These are phyloP conservation scores for Quercus suber DNA, from an alignment of 306 rosid species.

Conservation along the genomic window DNA sequence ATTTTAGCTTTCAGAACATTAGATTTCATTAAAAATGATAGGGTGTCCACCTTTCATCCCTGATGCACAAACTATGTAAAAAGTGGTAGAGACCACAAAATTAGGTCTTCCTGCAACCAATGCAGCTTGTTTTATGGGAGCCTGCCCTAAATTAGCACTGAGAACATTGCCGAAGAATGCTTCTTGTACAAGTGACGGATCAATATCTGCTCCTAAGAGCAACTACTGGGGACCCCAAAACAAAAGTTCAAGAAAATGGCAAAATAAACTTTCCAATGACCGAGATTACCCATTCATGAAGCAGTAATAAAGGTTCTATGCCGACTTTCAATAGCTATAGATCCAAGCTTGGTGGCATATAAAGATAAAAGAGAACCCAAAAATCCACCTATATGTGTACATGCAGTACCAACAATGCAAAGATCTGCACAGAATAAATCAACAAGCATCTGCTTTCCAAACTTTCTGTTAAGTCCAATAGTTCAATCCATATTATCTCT, in stretches of 20 bases:
- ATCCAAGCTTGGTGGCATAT: constrained; percentile 87
- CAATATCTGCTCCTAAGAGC: constrained; percentile 94
- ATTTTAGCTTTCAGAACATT: no score
- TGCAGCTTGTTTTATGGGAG: constrained; percentile 99
- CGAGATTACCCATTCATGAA: neutral
- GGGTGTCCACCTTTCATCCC: constrained; percentile 78
- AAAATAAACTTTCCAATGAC: neutral
- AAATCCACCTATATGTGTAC: constrained; percentile 95
- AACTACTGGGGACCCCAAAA: constrained; percentile 42
- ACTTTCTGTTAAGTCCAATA: constrained; percentile 9
- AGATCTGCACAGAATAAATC: constrained; percentile 59
- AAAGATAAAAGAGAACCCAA: constrained; percentile 86
- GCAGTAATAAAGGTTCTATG: neutral
- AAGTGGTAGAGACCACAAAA: constrained; percentile 78
- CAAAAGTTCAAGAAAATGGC: neutral
- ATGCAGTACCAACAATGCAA: constrained; percentile 91
- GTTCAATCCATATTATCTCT: neutral
- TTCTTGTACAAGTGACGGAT: constrained; percentile 86
- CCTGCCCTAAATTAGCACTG: constrained; percentile 97
- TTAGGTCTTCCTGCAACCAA: constrained; percentile 90
- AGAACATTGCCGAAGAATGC: constrained; percentile 91
- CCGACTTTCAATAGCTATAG: constrained; percentile 83
- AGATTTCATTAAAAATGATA: neutral
- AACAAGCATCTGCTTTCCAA: neutral
- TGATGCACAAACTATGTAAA: constrained; percentile 97